Conservation (phyloP, 2,329 filamentous ascomycete species). For the Boeremia exigua region DNA sequence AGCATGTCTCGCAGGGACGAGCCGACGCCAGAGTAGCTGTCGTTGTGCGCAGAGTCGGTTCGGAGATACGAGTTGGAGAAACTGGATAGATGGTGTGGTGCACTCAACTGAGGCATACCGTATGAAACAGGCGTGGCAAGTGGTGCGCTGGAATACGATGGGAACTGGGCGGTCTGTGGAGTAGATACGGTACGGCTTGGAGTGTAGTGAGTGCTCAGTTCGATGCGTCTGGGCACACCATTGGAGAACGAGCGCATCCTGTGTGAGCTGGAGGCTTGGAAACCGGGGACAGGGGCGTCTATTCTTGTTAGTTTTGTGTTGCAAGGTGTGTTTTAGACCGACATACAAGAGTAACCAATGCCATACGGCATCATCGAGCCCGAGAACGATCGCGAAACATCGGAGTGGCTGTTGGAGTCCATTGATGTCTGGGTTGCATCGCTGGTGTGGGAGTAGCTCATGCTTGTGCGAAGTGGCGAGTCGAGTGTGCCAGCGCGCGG, state of each 20-base stretch:
- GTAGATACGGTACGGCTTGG: conserved; percentile 43
- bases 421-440: conserved; percentile 35
- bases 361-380: conserved; percentile 49
- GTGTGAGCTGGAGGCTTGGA: conserved; percentile 45
- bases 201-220: conserved; percentile 49
- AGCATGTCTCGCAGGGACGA: conserved; percentile 47
- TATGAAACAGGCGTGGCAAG: conserved; percentile 47
- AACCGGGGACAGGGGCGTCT: conserved; percentile 50
- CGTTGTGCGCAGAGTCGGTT: conserved; percentile 43
- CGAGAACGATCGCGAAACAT: conserved; percentile 36
- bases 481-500: conserved; percentile 51
- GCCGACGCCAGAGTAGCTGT: conserved; percentile 44
- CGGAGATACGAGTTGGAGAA: conserved; percentile 48
- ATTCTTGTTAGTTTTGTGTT: conserved; percentile 20
- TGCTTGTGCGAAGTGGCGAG: conserved; percentile 54
- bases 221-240: conserved; percentile 48
- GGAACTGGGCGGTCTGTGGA: conserved; percentile 50
- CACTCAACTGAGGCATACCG: conserved; percentile 48
- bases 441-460: conserved; percentile 49
- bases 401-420: conserved; percentile 33
- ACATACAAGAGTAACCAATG: conserved; percentile 48
- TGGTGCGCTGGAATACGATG: conserved; percentile 49
- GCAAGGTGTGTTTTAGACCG: not conserved
- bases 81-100: conserved; percentile 48
- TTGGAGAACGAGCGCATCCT: conserved; percentile 51